Base-by-base conservation (phyloP, 2,329 filamentous ascomycete genomes). In the Penicillium decumbens region DNA sequence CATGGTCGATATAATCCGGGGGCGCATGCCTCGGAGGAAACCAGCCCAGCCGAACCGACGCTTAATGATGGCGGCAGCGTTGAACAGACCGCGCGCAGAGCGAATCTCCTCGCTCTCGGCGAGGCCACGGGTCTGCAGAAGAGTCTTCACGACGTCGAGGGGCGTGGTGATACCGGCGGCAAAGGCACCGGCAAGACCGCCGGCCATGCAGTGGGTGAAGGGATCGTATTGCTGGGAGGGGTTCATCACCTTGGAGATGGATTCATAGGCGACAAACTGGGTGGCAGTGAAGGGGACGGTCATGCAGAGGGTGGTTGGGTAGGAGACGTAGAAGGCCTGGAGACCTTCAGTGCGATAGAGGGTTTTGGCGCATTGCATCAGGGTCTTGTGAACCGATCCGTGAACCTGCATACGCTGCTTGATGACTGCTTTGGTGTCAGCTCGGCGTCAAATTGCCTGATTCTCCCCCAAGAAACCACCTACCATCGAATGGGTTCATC, bases 341-440 rank as follows among this genome's bases (percentile, higher is more conserved):
- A 97, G 71, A 46, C 93, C 93, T 73, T 98, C 93, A 45, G 83
- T 85, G 63, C 80, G 83, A 75, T 95, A 95, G 53, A 98, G 87
- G 59, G 89, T 86, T 67, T 80, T 83, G 49, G 92, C 92, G 77
- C 93, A 98, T 67, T 96, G 87, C 49, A 80, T 69, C 73, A 97
- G 85, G 20, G 87, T 90, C 63, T 85, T 86, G 75, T 97, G 95
- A 59, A 84, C 84, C n/a, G 92, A 97, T 65, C 93, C 88, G 69
- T 95, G 89, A 51, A 98, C 88, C 72, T 98, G 93, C 93, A 98
- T 98, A 63, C 93, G 88, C 72, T 98, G 93, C 75, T 98, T 98
- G 77, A 98, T 95, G 54, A 98, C 93, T 96, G 65, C 27, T 41
- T 23, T 43, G 10, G 37, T 33, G 38, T 40, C 41, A 50, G 41